Evolutionary conservation across 1,284 basidiomycete genomes (phyloP).

Genomic region (Marasmius tenuissimus): DNA sequence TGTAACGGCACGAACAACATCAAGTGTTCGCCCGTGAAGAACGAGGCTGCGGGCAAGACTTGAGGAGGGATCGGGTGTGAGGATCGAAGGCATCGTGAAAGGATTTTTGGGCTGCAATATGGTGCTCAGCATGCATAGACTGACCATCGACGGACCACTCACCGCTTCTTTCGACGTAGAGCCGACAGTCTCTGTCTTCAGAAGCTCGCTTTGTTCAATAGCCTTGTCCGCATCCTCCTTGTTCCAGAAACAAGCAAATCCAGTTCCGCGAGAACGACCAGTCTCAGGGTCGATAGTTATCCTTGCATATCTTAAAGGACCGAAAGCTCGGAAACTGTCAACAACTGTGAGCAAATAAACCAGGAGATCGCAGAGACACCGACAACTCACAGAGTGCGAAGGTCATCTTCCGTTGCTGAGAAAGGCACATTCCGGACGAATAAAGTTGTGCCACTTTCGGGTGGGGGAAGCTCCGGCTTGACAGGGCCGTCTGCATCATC

Average conservation of each 20-base stretch:
- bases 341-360: constrained; percentile 4
- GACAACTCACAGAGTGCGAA: constrained; percentile 69
- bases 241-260: constrained; percentile 98
- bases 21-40: constrained; percentile 90
- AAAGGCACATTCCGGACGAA: constrained; percentile 97
- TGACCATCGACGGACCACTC: constrained; percentile 9
- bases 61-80: constrained; percentile 95
- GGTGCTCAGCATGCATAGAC: neutral
- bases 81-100: constrained; percentile 82
- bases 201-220: constrained; percentile 77
- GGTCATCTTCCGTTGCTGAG: constrained; percentile 88
- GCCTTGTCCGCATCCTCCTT: constrained; percentile 86
- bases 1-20: constrained; percentile 89
- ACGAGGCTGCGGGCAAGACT: constrained; percentile 83
- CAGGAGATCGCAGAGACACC: neutral
- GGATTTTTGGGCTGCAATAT: constrained; percentile 64
- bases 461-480: constrained; percentile 75
- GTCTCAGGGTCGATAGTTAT: constrained; percentile 87
- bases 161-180: constrained; percentile 27
- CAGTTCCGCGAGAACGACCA: constrained; percentile 89
- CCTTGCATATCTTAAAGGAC: constrained; percentile 90
- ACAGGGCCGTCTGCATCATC: constrained; percentile 53
- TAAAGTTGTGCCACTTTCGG: constrained; percentile 86
- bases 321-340: constrained; percentile 84
- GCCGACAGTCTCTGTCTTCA: constrained; percentile 65